Evolutionary conservation across 2,329 filamentous ascomycete species (phyloP).

Genomic region (Neofusicoccum parvum): DNA sequence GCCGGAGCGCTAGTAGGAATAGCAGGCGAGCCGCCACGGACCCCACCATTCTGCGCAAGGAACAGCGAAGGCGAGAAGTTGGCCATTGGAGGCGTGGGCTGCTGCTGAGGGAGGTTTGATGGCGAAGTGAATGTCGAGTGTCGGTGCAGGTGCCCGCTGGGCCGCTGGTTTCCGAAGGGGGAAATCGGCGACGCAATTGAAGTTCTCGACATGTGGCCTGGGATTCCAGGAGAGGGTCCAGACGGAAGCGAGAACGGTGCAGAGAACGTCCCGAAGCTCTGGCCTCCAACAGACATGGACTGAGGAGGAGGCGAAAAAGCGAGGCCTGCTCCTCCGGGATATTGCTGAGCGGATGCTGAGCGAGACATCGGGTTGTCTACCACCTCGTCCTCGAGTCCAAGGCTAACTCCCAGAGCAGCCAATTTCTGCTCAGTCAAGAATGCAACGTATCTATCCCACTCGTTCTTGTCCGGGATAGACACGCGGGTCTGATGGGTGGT

Average conservation of each 20-base stretch:
- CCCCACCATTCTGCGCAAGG: slow-evolving; percentile 39
- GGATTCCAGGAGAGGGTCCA: slow-evolving; percentile 46
- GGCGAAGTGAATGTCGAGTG: slow-evolving; percentile 72
- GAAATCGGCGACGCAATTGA: slow-evolving; percentile 74
- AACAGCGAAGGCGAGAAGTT: slow-evolving; percentile 46
- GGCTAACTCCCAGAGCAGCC: slow-evolving; percentile 82
- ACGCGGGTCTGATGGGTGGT: slow-evolving; percentile 65
- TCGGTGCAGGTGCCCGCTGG: slow-evolving; percentile 63
- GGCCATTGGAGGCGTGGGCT: slow-evolving; percentile 58
- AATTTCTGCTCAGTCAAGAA: slow-evolving; percentile 89
- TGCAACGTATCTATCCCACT: slow-evolving; percentile 79
- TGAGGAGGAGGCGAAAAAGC: slow-evolving; percentile 84
- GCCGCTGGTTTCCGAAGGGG: slow-evolving; percentile 59
- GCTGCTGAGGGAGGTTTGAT: slow-evolving; percentile 66
- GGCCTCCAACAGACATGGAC: slow-evolving; percentile 75
- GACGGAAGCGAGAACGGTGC: slow-evolving; percentile 56
- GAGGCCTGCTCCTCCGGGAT: slow-evolving; percentile 60
- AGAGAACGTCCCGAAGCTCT: slow-evolving; percentile 49
- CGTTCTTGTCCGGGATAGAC: slow-evolving; percentile 69
- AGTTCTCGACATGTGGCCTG: slow-evolving; percentile 60
- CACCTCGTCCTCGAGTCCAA: slow-evolving; percentile 75
- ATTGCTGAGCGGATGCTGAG: slow-evolving; percentile 68
- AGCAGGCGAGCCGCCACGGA: slow-evolving; percentile 48
- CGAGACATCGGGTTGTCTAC: slow-evolving; percentile 65
- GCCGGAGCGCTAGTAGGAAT: slow-evolving; percentile 38